phyloP scores from a whole-genome alignment of 2,329 filamentous ascomycete genomes.

The Hypoxylon sp. region DNA sequence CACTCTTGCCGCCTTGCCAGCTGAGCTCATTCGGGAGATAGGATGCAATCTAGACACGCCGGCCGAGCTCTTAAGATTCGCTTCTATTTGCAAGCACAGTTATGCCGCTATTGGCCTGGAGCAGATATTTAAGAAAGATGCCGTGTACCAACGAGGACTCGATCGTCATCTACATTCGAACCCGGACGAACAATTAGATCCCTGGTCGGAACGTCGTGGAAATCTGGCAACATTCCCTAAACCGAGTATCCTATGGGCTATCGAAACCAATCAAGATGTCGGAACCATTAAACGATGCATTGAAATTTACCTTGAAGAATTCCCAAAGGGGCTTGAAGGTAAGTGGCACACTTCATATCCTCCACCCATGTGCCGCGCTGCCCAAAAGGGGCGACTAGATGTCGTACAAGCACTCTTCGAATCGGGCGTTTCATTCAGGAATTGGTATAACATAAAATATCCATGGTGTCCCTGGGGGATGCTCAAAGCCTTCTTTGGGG shows the following conservation, averaged over 20 bases:
- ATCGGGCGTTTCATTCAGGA: not conserved
- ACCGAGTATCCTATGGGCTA: conserved; percentile 1
- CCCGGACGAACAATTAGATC: not conserved
- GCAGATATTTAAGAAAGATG: not conserved
- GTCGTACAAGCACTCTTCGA: conserved; percentile 1
- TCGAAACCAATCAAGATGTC: not conserved
- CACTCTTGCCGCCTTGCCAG: not conserved
- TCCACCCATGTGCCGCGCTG: conserved; percentile 3
- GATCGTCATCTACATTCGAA: not conserved
- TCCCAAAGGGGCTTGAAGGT: conserved; percentile 1
- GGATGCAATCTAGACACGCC: not conserved
- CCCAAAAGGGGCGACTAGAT: conserved; percentile 1
- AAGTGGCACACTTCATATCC: not conserved
- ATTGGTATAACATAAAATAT: not conserved
- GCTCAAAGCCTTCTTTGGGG: not conserved
- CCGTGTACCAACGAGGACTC: conserved; percentile 2
- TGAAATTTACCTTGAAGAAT: not conserved
- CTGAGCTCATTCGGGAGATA: not conserved
- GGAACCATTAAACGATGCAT: conserved; percentile 2
- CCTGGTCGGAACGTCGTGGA: not conserved
- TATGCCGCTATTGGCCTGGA: not conserved
- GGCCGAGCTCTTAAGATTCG: not conserved
- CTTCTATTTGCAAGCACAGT: not conserved
- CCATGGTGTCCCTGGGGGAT: not conserved
- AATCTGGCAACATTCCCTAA: not conserved